Conservation (phyloP, 352 stramenopile genomes). For the Phytophthora tubulina region DNA sequence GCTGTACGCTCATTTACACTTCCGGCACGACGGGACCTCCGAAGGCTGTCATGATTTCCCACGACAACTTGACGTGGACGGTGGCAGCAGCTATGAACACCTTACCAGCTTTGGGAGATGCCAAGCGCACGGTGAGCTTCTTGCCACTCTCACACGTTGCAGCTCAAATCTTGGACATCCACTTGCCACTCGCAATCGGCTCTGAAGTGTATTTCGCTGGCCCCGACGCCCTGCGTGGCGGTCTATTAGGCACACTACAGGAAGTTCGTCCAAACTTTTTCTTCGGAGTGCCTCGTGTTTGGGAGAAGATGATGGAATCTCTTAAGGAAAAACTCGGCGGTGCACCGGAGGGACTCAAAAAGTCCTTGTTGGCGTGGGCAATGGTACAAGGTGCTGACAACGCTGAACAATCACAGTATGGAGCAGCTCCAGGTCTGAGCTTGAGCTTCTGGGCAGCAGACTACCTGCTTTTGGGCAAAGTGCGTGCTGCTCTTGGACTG, state of each 20-base stretch:
- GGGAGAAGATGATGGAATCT: constrained; percentile 90
- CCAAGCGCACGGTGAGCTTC: constrained; percentile 79
- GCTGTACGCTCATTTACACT: constrained; percentile 92
- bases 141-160: constrained; percentile 87
- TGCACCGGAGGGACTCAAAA: constrained; percentile 70
- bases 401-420: constrained; percentile 74
- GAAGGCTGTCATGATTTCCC: constrained; percentile 82
- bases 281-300: constrained; percentile 88
- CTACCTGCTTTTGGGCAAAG: constrained; percentile 82
- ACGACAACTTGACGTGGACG: constrained; percentile 83
- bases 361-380: constrained; percentile 85
- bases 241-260: constrained; percentile 69
- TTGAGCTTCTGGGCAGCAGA: constrained; percentile 87
- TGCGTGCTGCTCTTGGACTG: constrained; percentile 81
- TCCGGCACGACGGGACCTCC: constrained; percentile 80
- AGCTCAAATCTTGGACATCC: constrained; percentile 84
- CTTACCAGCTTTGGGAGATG: constrained; percentile 56
- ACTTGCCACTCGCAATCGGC: constrained; percentile 68
- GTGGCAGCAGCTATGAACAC: constrained; percentile 62
- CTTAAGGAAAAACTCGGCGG: constrained; percentile 59
- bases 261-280: constrained; percentile 79
- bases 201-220: constrained; percentile 81
- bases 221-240: constrained; percentile 75
- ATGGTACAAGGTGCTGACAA: constrained; percentile 76
- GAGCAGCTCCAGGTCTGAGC: constrained; percentile 55